Evolutionary conservation across 163 green algal species (phyloP), one percentile per base, ranked within the genome.

Genomic region (Chloromonas sp.): DNA sequence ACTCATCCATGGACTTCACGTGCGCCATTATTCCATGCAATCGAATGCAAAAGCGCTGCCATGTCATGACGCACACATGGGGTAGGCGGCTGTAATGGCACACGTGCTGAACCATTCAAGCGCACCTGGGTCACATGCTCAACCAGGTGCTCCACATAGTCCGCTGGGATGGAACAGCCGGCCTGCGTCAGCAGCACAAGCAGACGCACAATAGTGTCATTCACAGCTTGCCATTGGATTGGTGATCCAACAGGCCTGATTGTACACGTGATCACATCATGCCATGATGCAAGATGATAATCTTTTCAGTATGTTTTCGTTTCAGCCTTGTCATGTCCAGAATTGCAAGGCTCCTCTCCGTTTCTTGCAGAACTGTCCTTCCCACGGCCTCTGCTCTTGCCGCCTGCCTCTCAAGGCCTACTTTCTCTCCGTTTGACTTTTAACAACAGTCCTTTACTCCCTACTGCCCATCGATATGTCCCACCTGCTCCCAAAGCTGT

Each of bases 401-500:
- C 36, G 36, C 36, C 36, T 36, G 36, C 36, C 36, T 36, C 36
- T 36, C 36, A 36, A 36, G 36, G 36, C 36, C 36, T 36, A 36
- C 36, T 36, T 36, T 36, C 36, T 36, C 36, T 36, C 36, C 36
- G 36, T 36, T 36, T 36, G 36, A 36, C 36, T 36, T 36, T 36
- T 36, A 36, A 36, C 36, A 36, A 36, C 36, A 36, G 36, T 36
- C 36, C 36, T 36, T 36, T 36, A 36, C 36, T 36, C 36, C 36
- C 36, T 36, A 36, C 36, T 36, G 36, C 36, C 36, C 36, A 36
- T 36, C 36, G 36, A 36, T 36, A 36, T 36, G 36, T 36, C 66
- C 5, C 66, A 74, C 92, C 81, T 88, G 62, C 15, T 91, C 82
- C 92, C 92, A 98, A 66, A 98, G 87, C 58, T 70, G 81, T n/a